Evolutionary conservation across 805 yeast species (phyloP), one percentile per base, ranked within the genome.

Genomic region (Ogataea pilisensis): DNA sequence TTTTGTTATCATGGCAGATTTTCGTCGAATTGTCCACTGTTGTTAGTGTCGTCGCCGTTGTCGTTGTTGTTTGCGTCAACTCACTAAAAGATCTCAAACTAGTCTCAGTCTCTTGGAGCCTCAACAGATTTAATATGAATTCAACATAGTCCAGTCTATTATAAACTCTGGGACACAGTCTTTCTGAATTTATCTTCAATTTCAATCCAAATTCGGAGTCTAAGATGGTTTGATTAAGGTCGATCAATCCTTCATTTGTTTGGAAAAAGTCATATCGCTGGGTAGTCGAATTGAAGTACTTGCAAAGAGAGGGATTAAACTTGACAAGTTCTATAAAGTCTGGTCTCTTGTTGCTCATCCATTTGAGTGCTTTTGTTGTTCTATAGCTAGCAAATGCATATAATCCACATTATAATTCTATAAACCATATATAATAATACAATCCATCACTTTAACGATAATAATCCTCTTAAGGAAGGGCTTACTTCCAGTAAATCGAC

Each of bases 101-200:
- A 5, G 13, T 13, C 13, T 37, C 40, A n/a, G 9, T 18, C 13
- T 19, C 21, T 9, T 16, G 32, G 5, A 18, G 16, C 22, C 16
- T 14, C 24, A 52, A 19, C 28, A 57, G 31, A 0, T 37, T 25
- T 13, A 37, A 21, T 22, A 61, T 42, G 31, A 56, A 55, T 3
- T 46, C 29, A 3, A 61, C 44, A 41, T 64, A 64, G 21, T 53
- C 57, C 11, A 57, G 29, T 27, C 69, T 42, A 37, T 59, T 63
- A 32, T 51, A 54, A 17, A 59, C 42, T 28, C 64, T 47, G 3
- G 69, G 69, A 44, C 67, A 64, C 34, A 64, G 41, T n/a, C 54
- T 42, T 4, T 48, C 30, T 1, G 26, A 8, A 6, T 48, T 32
- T 11, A 62, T 39, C 3, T 32, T 25, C 4, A 57, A 44, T 4